Evolutionary conservation across 768 basidiomycete genomes (phyloP).

Genomic region (Collybiopsis confluens): DNA sequence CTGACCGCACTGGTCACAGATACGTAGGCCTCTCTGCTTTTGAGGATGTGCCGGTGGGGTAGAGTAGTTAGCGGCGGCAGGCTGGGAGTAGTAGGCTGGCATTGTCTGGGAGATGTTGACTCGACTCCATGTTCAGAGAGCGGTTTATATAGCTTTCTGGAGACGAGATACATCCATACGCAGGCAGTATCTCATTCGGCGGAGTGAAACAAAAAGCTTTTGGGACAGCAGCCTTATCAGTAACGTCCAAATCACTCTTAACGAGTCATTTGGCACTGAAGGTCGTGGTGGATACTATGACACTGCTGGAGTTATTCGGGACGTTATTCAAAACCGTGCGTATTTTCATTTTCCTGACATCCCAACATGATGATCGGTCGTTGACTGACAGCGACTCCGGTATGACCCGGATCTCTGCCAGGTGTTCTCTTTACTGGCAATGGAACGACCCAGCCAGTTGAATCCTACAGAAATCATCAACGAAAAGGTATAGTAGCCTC

Average conservation of each 20-base stretch:
- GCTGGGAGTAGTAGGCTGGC: conserved; percentile 53
- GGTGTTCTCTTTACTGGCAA: conserved; percentile 89
- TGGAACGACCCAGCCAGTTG: conserved; percentile 98
- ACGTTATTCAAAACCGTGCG: conserved; percentile 96
- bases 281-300: conserved; percentile 99
- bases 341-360: conserved; percentile 13
- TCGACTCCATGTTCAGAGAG: not conserved
- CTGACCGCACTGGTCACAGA: conserved; percentile 76
- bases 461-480: conserved; percentile 95
- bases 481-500: conserved; percentile 73
- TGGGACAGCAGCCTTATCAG: conserved; percentile 96
- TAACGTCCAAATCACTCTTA: conserved; percentile 99
- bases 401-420: conserved; percentile 66
- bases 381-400: too few relatives aligned
- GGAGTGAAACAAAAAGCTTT: conserved; percentile 23
- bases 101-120: conserved; percentile 1
- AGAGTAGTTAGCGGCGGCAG: conserved; percentile 79
- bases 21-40: conserved; percentile 64
- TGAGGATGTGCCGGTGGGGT: conserved; percentile 43
- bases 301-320: conserved; percentile 98
- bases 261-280: conserved; percentile 98
- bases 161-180: conserved; percentile 1
- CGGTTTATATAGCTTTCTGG: conserved; percentile 1
- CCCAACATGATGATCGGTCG: not conserved
- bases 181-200: not conserved